Evolutionary conservation across 495 filamentous ascomycete genomes (phyloP), one percentile per base, ranked within the genome.

Genomic region (Parmelia sp.): DNA sequence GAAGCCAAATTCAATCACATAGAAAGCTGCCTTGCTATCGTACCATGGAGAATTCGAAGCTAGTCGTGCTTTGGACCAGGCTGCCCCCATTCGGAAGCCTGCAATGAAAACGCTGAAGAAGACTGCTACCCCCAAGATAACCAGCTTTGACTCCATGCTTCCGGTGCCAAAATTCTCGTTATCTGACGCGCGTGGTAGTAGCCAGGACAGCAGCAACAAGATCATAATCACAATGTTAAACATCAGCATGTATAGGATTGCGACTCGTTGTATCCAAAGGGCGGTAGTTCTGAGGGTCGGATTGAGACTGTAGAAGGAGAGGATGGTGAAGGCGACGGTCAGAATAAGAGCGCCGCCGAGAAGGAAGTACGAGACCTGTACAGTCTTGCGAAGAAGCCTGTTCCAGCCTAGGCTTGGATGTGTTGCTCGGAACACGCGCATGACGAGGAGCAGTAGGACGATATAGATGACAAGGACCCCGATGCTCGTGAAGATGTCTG

Each of bases 391-490:
- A 23, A 83, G 71, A 31, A 70, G 62, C 9, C 70, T 78, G 44
- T 82, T 78, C 87, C 87, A 90, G 47, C 90, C 90, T 57, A 92
- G 73, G 4, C 73, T 69, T 0, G 90, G 91, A 63, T 92, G 87
- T 21, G 83, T 82, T 5, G 86, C 89, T 39, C 91, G 81, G 12
- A 92, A 69, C 35, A 94, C 82, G 39, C 91, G 85, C 71, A 91
- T 88, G 1, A 86, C 75, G 70, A 90, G 87, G 68, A 93, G 76
- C 39, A 96, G 77, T 72, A 95, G 90, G 71, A 90, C 73, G 61
- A 96, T 74, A 74, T 88, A 94, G 31, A 94, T 73, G 17, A 95
- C 66, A 39, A 95, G 66, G 36, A 90, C 82, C 37, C 92, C 92
- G 0, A 88, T 86, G 21, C 83, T 79, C 23, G 91, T 83, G 66